Evolutionary conservation across 768 basidiomycete genomes (phyloP).

Genomic region (Lepiota subincarnata): DNA sequence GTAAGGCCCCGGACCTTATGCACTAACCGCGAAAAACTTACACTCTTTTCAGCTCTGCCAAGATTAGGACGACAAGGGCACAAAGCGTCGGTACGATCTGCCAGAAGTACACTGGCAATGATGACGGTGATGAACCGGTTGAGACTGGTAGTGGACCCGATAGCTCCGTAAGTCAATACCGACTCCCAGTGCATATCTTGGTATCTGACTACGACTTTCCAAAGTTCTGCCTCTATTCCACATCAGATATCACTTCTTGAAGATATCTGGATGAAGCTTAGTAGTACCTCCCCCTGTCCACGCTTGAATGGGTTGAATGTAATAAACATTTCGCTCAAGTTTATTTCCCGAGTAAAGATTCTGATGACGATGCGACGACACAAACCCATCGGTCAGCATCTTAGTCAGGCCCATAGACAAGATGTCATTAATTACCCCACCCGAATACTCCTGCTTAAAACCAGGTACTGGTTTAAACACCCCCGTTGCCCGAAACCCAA

Average conservation of each 20-base stretch:
- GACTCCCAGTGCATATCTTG: neutral
- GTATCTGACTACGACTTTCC: neutral
- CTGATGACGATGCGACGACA: too few relatives aligned
- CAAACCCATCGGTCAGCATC: too few relatives aligned
- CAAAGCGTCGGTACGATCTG: conserved; percentile 29
- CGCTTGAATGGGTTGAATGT: too few relatives aligned
- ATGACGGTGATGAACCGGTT: conserved; percentile 26
- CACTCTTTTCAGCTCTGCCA: conserved; percentile 23
- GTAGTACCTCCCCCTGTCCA: too few relatives aligned
- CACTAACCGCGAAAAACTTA: neutral
- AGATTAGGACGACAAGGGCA: conserved; percentile 27
- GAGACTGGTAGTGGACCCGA: conserved; percentile 28
- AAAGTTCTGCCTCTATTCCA: conserved; percentile 25
- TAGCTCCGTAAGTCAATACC: conserved; percentile 20
- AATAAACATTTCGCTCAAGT: too few relatives aligned
- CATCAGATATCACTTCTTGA: conserved; percentile 23
- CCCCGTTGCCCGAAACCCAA: too few relatives aligned
- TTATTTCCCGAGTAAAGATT: too few relatives aligned
- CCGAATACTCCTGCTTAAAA: too few relatives aligned
- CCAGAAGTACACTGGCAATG: conserved; percentile 27
- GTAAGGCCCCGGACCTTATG: conserved; percentile 17
- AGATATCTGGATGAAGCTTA: neutral
- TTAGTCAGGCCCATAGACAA: too few relatives aligned
- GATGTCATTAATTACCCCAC: too few relatives aligned
- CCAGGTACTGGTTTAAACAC: too few relatives aligned